Conservation (phyloP, 225 moss, liverwort and hornwort genomes). For the Rhytidiadelphus loreus region DNA sequence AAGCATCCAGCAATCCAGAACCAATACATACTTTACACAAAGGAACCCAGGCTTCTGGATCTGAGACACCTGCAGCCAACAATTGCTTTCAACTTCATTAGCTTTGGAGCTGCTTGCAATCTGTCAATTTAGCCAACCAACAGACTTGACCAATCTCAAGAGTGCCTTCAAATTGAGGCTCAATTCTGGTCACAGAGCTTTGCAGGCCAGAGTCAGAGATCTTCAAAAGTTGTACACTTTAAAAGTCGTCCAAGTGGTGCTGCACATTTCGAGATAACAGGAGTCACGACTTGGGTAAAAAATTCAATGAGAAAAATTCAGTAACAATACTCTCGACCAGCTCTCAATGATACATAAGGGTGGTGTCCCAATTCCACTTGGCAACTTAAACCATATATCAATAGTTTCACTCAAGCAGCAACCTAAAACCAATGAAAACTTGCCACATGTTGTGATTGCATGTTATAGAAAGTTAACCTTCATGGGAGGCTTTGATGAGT, state of each 20-base stretch:
- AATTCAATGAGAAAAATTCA: background rate
- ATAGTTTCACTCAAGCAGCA: background rate
- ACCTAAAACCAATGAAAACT: background rate
- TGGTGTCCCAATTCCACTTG: background rate
- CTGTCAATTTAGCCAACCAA: background rate
- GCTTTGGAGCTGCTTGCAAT: background rate
- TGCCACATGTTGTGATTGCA: background rate
- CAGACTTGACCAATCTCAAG: background rate
- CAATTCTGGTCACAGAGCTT: background rate
- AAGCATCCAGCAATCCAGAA: background rate
- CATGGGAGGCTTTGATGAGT: background rate
- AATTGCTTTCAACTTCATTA: background rate
- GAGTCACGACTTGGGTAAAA: background rate
- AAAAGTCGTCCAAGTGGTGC: background rate
- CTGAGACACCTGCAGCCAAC: background rate
- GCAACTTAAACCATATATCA: background rate
- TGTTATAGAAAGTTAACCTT: background rate
- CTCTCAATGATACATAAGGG: background rate
- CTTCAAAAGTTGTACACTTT: background rate
- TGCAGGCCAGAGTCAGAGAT: background rate
- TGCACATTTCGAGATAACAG: constrained; percentile 4
- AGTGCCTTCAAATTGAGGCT: background rate
- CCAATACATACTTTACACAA: background rate
- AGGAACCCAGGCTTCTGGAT: background rate
- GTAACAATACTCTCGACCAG: background rate